Evolutionary conservation across 176 grass and related monocot genomes (phyloP).

Genomic region (Melocanna baccifera): DNA sequence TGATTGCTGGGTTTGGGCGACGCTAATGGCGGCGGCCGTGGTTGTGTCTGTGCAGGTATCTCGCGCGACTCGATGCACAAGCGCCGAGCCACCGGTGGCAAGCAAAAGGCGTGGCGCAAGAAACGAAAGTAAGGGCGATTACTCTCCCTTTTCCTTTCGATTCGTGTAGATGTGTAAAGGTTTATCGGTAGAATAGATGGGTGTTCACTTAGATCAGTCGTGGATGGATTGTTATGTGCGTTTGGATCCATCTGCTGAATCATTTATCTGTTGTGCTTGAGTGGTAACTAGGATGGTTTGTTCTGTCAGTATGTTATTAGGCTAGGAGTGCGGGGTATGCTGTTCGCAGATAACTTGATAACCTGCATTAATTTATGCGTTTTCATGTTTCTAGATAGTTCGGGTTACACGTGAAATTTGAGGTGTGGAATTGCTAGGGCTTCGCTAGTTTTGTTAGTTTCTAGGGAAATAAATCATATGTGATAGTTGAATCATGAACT

Average conservation of each 20-base stretch:
- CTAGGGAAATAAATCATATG: background rate
- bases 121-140: constrained; percentile 41
- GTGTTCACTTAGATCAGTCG: background rate
- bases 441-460: background rate
- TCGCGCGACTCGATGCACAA: constrained; percentile 67
- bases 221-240: too few species aligned
- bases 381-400: background rate
- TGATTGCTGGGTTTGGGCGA: background rate
- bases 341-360: background rate
- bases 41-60: constrained; percentile 38
- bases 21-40: background rate
- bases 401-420: background rate
- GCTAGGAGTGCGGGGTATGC: background rate
- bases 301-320: background rate
- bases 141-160: background rate
- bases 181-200: background rate
- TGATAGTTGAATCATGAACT: background rate
- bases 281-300: background rate
- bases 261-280: background rate
- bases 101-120: constrained; percentile 51
- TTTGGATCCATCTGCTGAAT: background rate
- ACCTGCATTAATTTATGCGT: background rate
- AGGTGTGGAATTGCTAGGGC: background rate
- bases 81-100: constrained; percentile 57
- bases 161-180: background rate